phyloP scores from a whole-genome alignment of 768 basidiomycete genomes.

The Phlegmacium glaucopus region DNA sequence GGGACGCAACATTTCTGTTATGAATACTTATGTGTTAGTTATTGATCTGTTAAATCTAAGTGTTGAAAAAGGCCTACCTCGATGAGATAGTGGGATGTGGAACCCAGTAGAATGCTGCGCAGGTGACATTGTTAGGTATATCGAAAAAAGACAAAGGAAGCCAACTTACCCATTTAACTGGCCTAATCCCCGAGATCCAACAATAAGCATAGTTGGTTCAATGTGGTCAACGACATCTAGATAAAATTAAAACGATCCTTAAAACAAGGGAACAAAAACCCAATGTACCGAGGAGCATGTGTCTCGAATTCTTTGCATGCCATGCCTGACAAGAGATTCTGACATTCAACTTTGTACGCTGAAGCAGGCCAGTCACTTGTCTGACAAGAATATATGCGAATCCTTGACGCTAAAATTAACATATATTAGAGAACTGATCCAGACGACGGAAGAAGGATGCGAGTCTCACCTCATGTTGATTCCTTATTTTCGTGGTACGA shows the following conservation, averaged over 20 bases:
- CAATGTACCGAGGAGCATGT: slow-evolving; percentile 74
- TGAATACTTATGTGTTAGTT: not conserved
- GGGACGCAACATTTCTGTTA: slow-evolving; percentile 86
- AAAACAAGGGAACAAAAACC: not conserved
- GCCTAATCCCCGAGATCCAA: slow-evolving; percentile 88
- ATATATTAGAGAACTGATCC: slow-evolving; percentile 2
- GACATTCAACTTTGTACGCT: slow-evolving; percentile 87
- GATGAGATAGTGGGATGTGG: slow-evolving; percentile 92
- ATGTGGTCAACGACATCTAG: slow-evolving; percentile 81
- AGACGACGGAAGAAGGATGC: not conserved
- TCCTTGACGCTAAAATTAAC: slow-evolving; percentile 67
- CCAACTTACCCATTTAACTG: slow-evolving; percentile 79
- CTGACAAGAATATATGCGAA: slow-evolving; percentile 85
- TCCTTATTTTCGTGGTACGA: slow-evolving; percentile 72
- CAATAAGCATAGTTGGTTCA: slow-evolving; percentile 90
- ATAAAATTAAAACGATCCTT: not conserved
- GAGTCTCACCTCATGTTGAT: slow-evolving; percentile 80
- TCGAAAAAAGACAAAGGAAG: not conserved
- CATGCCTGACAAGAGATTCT: slow-evolving; percentile 90
- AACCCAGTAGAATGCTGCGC: slow-evolving; percentile 83
- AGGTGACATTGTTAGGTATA: slow-evolving; percentile 3
- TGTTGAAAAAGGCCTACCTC: slow-evolving; percentile 43
- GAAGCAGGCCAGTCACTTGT: slow-evolving; percentile 85
- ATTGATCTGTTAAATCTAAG: not conserved
- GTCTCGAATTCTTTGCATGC: slow-evolving; percentile 93